Conservation (phyloP, 768 basidiomycete species). For the Lentinula lateritia region DNA sequence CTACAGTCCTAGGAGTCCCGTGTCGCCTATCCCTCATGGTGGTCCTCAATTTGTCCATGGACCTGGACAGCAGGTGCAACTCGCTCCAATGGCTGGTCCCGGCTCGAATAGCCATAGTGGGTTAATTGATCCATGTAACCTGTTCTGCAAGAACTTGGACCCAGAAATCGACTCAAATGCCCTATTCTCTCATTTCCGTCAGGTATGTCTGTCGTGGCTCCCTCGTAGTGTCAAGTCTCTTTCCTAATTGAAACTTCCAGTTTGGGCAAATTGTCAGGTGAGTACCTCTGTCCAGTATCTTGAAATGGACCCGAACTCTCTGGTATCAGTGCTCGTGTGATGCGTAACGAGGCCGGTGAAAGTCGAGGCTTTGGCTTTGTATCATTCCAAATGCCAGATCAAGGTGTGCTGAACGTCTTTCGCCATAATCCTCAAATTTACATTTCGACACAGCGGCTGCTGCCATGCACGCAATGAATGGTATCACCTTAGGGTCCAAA, state of each 20-base stretch:
- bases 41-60: conserved; percentile 63
- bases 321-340: conserved; percentile 73
- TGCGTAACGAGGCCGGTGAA: conserved; percentile 79
- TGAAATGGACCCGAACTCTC: background rate
- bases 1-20: conserved; percentile 30
- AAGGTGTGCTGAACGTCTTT: conserved; percentile 43
- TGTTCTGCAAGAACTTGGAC: conserved; percentile 89
- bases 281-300: background rate
- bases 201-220: conserved; percentile 39
- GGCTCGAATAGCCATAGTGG: conserved; percentile 84
- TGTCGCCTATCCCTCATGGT: conserved; percentile 31
- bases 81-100: conserved; percentile 67
- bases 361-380: conserved; percentile 92
- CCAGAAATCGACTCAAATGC: conserved; percentile 81
- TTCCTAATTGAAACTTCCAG: conserved; percentile 26
- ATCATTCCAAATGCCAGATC: conserved; percentile 76
- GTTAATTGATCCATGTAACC: conserved; percentile 84
- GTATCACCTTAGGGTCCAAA: conserved; percentile 62
- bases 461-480: conserved; percentile 82
- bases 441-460: conserved; percentile 43
- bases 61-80: conserved; percentile 86
- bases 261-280: conserved; percentile 90
- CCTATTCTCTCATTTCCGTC: conserved; percentile 77
- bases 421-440: background rate
- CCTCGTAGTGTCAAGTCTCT: conserved; percentile 11